phyloP scores from a whole-genome alignment of 352 stramenopile genomes.

The Phytophthora macrochlamydospora region DNA sequence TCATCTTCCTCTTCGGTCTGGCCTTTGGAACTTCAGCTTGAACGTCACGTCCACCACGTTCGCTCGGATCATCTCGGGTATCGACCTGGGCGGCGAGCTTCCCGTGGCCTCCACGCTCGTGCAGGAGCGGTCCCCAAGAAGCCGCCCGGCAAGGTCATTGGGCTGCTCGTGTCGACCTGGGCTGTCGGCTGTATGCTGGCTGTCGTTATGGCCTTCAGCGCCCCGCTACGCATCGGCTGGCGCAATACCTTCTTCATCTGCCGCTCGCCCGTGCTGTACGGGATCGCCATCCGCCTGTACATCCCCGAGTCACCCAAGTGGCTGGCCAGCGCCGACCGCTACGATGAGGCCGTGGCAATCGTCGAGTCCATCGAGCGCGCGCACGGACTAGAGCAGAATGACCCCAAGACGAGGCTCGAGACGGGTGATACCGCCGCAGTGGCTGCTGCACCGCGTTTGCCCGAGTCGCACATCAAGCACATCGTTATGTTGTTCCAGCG shows the following conservation, averaged over 20 bases:
- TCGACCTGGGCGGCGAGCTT: constrained; percentile 66
- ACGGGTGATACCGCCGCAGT: no score
- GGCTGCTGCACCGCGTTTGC: constrained; percentile 25
- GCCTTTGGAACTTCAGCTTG: no score
- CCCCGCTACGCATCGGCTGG: constrained; percentile 60
- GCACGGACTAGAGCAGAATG: no score
- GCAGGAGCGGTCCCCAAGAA: constrained; percentile 61
- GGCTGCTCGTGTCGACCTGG: constrained; percentile 72
- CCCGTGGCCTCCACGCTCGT: constrained; percentile 63
- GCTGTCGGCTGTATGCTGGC: constrained; percentile 63
- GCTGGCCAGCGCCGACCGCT: no score
- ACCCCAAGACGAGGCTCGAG: no score
- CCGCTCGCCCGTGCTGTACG: constrained; percentile 56
- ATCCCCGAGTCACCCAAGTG: no score
- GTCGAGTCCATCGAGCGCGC: no score
- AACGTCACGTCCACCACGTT: background rate
- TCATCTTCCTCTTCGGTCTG: no score
- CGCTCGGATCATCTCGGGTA: constrained; percentile 63
- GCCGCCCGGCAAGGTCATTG: constrained; percentile 64
- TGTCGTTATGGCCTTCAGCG: constrained; percentile 54
- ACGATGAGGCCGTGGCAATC: no score
- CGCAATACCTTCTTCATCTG: constrained; percentile 63
- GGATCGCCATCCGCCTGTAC: constrained; percentile 47
- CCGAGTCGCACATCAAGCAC: constrained; percentile 53
- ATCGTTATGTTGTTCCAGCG: constrained; percentile 58